phyloP scores from a whole-genome alignment of 495 filamentous ascomycete genomes.

The Symbiotaphrina buchneri region DNA sequence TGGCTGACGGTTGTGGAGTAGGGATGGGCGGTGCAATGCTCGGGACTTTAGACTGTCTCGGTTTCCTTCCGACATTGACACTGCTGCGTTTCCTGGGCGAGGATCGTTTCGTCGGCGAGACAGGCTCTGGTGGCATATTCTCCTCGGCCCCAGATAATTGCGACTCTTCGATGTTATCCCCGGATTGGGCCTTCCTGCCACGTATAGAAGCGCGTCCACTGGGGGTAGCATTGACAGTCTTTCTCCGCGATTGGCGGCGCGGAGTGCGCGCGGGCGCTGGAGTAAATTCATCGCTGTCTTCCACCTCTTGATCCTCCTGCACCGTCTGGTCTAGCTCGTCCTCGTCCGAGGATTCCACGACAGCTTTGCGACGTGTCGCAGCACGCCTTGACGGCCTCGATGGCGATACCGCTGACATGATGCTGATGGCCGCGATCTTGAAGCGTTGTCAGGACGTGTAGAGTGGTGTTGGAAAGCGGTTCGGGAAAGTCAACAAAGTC shows the following conservation, averaged over 20 bases:
- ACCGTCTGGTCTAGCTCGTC: conserved; percentile 36
- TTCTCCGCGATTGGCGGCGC: conserved; percentile 27
- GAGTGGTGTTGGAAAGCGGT: conserved; percentile 1
- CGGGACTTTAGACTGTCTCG: conserved; percentile 18
- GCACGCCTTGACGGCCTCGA: conserved; percentile 55
- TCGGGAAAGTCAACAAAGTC: conserved; percentile 4
- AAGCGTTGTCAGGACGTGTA: neutral
- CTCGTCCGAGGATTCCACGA: conserved; percentile 51
- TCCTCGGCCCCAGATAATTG: conserved; percentile 35
- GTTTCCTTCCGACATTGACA: conserved; percentile 17
- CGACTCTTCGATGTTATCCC: conserved; percentile 30
- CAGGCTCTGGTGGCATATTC: conserved; percentile 28
- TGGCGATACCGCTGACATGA: conserved; percentile 39
- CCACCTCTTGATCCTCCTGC: conserved; percentile 28
- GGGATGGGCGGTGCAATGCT: conserved; percentile 23
- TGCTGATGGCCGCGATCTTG: conserved; percentile 9
- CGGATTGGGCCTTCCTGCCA: conserved; percentile 12
- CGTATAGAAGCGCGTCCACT: conserved; percentile 16
- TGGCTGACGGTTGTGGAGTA: conserved; percentile 19
- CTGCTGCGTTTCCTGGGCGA: conserved; percentile 48
- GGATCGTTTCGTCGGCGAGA: conserved; percentile 38
- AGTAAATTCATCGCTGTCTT: conserved; percentile 60
- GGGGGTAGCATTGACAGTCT: conserved; percentile 25
- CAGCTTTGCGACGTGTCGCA: conserved; percentile 39
- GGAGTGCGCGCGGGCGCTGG: conserved; percentile 35